Evolutionary conservation across 148 eudicot genomes (phyloP).

Genomic region (Salicornia ramosissima): DNA sequence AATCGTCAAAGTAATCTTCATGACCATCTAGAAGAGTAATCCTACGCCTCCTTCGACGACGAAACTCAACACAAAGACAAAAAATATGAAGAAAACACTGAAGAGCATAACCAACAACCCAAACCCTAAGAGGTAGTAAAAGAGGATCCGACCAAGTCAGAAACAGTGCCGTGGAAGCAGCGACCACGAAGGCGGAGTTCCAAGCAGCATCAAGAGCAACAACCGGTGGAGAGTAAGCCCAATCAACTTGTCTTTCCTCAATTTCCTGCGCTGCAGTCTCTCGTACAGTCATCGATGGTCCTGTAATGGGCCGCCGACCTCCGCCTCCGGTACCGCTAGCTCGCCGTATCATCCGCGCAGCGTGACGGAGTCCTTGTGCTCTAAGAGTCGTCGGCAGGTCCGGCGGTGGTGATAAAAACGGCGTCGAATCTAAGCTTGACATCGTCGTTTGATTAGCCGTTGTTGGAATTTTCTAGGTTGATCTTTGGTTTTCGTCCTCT

Average conservation of each 20-base stretch:
- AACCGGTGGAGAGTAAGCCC: conserved; percentile 68
- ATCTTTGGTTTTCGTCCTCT: no score
- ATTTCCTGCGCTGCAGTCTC: conserved; percentile 68
- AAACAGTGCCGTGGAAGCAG: conserved; percentile 26
- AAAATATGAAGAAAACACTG: conserved; percentile 63
- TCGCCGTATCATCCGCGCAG: conserved; percentile 56
- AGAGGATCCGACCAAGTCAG: conserved; percentile 33
- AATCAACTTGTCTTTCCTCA: conserved; percentile 62
- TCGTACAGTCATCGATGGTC: conserved; percentile 57
- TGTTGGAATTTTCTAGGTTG: no score
- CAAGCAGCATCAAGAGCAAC: conserved; percentile 55
- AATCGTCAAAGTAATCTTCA: conserved; percentile 18
- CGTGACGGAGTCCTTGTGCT: conserved; percentile 42
- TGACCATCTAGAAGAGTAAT: conserved; percentile 1
- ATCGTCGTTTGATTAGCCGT: no score
- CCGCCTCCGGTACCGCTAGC: conserved; percentile 48
- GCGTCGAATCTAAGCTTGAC: conserved; percentile 25
- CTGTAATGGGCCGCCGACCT: conserved; percentile 41
- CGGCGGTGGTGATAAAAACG: conserved; percentile 26
- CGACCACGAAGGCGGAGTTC: conserved; percentile 53
- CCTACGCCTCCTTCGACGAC: conserved; percentile 30
- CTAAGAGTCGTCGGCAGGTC: conserved; percentile 23
- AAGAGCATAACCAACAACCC: conserved; percentile 57
- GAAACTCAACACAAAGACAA: conserved; percentile 53
- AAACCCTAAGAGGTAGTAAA: conserved; percentile 45